Percentiles rank a stretch among this genome's conserved stretches.
These are phyloP conservation scores for Nicotiana obtusifolia DNA, from an alignment of 257 asterid genomes.

Conservation along the genomic window DNA sequence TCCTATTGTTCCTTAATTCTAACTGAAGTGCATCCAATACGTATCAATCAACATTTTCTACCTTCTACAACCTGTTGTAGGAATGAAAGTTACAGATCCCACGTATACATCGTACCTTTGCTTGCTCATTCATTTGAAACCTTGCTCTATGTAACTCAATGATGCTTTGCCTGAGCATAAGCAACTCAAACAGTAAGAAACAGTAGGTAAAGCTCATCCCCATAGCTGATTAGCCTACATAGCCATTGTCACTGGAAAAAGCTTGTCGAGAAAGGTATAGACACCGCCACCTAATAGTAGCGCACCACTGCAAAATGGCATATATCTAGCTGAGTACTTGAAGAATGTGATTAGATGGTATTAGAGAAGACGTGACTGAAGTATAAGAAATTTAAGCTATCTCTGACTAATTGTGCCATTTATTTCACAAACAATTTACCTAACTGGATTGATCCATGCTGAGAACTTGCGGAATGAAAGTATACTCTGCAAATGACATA, in stretches of 20 bases:
- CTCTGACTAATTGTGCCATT: background rate
- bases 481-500: slow-evolving; percentile 59
- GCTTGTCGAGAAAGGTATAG: slow-evolving; percentile 67
- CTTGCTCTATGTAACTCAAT: background rate
- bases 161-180: background rate
- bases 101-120: background rate
- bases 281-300: slow-evolving; percentile 87
- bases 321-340: background rate
- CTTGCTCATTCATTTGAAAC: background rate
- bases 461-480: slow-evolving; percentile 94
- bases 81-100: background rate
- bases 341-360: background rate
- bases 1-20: background rate
- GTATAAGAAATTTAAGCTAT: background rate
- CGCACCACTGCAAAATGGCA: slow-evolving; percentile 59
- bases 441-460: slow-evolving; percentile 92
- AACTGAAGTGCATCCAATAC: background rate
- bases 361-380: background rate
- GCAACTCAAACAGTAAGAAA: background rate
- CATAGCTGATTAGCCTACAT: slow-evolving; percentile 36
- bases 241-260: slow-evolving; percentile 72
- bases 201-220: background rate
- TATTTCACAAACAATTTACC: slow-evolving; percentile 27
- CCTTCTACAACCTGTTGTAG: background rate
- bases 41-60: background rate